Evolutionary conservation across 1,284 basidiomycete genomes (phyloP), one percentile per base, ranked within the genome.

Genomic region (Puccinia hordei): DNA sequence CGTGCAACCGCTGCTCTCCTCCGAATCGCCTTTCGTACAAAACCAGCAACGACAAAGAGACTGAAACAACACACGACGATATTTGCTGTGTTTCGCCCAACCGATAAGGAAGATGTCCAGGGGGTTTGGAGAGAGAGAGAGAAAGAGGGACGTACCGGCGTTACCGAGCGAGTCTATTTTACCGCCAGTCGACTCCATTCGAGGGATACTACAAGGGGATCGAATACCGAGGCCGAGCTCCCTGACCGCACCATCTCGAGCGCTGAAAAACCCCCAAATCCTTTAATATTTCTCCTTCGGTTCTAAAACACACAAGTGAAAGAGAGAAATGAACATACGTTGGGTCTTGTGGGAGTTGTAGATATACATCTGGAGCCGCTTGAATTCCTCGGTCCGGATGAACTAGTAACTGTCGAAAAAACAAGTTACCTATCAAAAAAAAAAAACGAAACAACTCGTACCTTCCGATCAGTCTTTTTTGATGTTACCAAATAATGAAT

Each of bases 61-160:
- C 90, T 90, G 61, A 91, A 83, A 33, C 86, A 90, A 83, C 91
- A 92, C 3, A 88, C 88, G 82, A 92, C 86, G 84, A 91, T 90
- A 85, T 93, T 90, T 82, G 91, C 91, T 92, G 33, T 0, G 91
- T n/a, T n/a, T n/a, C n/a, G n/a, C n/a, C n/a, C n/a, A n/a, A n/a
- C n/a, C n/a, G n/a, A n/a, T n/a, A n/a, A n/a, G n/a, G n/a, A n/a
- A n/a, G n/a, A n/a, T n/a, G n/a, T 41, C 91, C 85, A 4, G 38
- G 38, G 38, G 38, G 6, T 4, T 4, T 4, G 38, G 38, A 83
- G 77, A 81, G 88, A 35, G 33, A 44, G 38, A 35, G 33, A 65
- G 61, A 24, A n/a, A 22, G 27, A 65, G 30, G n/a, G 65, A 68
- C 65, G 38, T 9, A 78, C 76, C 76, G 19, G 53, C 66, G 57